phyloP scores from a whole-genome alignment of 768 basidiomycete species.

The Hebeloma cylindrosporum region DNA sequence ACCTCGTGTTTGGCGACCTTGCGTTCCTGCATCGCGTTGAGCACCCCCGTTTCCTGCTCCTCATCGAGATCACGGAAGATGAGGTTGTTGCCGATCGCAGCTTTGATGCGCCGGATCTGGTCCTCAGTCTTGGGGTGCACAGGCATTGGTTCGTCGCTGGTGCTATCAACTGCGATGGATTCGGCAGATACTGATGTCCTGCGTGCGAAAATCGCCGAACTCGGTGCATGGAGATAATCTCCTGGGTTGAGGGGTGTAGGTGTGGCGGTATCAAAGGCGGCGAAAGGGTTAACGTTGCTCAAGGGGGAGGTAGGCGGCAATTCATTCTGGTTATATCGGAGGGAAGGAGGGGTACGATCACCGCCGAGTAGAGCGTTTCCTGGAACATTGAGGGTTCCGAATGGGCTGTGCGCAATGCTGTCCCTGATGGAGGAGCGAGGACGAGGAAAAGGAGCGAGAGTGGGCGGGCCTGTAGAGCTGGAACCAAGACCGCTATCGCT shows the following conservation, averaged over 20 bases:
- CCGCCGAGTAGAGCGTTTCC: slow-evolving; percentile 73
- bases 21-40: slow-evolving; percentile 94
- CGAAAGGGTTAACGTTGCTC: slow-evolving; percentile 50
- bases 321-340: slow-evolving; percentile 59
- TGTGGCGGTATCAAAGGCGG: slow-evolving; percentile 49
- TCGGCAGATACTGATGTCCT: slow-evolving; percentile 96
- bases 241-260: slow-evolving; percentile 50
- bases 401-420: slow-evolving; percentile 63
- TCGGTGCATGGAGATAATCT: slow-evolving; percentile 73
- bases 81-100: slow-evolving; percentile 85
- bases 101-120: slow-evolving; percentile 85
- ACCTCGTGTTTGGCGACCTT: slow-evolving; percentile 70
- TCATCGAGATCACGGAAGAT: slow-evolving; percentile 96
- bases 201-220: slow-evolving; percentile 80
- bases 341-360: slow-evolving; percentile 52
- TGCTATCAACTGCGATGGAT: slow-evolving; percentile 82
- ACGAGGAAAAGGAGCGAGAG: slow-evolving; percentile 59
- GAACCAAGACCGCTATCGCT: slow-evolving; percentile 46
- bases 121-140: slow-evolving; percentile 76
- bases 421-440: slow-evolving; percentile 57
- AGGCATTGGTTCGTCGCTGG: slow-evolving; percentile 65
- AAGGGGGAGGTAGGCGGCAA: slow-evolving; percentile 63
- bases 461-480: slow-evolving; percentile 33
- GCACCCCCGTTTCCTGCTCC: slow-evolving; percentile 89
- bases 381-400: slow-evolving; percentile 77